phyloP scores from a whole-genome alignment of 2,329 filamentous ascomycete genomes.

The Penicillium sp. region DNA sequence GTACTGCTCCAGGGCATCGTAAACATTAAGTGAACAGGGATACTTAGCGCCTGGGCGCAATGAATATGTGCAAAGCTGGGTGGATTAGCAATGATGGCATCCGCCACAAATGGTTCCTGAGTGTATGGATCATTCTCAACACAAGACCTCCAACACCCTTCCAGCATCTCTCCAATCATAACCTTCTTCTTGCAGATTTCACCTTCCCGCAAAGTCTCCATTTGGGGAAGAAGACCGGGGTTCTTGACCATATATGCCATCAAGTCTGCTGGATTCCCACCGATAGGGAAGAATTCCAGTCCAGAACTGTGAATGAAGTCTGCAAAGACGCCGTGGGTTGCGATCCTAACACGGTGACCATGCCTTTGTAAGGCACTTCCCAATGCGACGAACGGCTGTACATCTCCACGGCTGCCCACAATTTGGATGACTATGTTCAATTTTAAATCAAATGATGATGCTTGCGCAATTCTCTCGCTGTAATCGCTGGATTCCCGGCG shows the following conservation, averaged over 20 bases:
- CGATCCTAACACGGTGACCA: constrained; percentile 58
- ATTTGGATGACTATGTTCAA: constrained; percentile 59
- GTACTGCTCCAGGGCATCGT: constrained; percentile 55
- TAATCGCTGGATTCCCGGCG: constrained; percentile 20
- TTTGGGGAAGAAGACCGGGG: constrained; percentile 43
- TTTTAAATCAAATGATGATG: constrained; percentile 15
- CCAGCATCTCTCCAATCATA: constrained; percentile 40
- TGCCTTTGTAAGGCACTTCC: constrained; percentile 52
- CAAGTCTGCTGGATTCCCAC: constrained; percentile 55
- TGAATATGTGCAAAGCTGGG: constrained; percentile 55
- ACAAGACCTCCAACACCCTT: constrained; percentile 44
- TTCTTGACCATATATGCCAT: constrained; percentile 56
- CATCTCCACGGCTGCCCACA: constrained; percentile 58
- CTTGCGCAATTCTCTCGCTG: neutral
- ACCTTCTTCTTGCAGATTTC: constrained; percentile 31
- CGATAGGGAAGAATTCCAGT: constrained; percentile 59
- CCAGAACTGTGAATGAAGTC: constrained; percentile 55
- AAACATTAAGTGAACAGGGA: constrained; percentile 55
- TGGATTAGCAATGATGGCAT: constrained; percentile 57
- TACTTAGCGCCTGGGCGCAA: constrained; percentile 51
- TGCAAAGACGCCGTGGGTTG: constrained; percentile 57
- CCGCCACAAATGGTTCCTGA: constrained; percentile 51
- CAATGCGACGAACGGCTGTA: constrained; percentile 61
- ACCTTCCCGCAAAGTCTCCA: constrained; percentile 38
- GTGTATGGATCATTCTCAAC: constrained; percentile 32